Evolutionary conservation across 2,329 filamentous ascomycete species (phyloP).

Genomic region (Alternaria rosae): DNA sequence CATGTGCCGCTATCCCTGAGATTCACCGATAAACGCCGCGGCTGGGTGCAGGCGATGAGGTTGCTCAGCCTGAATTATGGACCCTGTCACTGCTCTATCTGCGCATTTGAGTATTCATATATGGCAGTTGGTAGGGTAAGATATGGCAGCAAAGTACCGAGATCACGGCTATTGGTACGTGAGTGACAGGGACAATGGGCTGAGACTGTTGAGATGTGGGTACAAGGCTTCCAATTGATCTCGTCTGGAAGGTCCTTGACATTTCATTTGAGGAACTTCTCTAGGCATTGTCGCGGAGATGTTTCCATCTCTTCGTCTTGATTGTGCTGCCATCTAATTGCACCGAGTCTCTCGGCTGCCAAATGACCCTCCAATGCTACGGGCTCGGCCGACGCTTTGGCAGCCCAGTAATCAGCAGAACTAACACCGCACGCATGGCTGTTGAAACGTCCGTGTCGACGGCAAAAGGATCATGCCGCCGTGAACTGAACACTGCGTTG

Average conservation of each 20-base stretch:
- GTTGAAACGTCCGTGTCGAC: background rate
- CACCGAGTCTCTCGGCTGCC: background rate
- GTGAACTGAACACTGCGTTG: background rate
- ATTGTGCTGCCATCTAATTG: background rate
- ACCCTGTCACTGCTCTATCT: conserved; percentile 9
- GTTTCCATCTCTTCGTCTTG: background rate
- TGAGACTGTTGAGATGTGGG: conserved; percentile 8
- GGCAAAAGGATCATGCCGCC: background rate
- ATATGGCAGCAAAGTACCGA: background rate
- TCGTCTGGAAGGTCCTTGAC: background rate
- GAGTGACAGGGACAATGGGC: background rate
- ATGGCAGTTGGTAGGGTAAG: background rate
- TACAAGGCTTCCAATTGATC: background rate
- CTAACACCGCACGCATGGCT: background rate
- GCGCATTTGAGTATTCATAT: conserved; percentile 9
- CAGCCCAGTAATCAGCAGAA: background rate
- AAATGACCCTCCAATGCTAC: background rate
- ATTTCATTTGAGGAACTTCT: background rate
- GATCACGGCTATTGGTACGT: conserved; percentile 2
- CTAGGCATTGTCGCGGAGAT: background rate
- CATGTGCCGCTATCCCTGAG: conserved; percentile 8
- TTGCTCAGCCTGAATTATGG: conserved; percentile 3
- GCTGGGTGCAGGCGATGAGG: background rate
- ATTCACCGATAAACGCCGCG: background rate
- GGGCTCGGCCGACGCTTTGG: background rate